These are phyloP conservation scores for Myxozyma kluyveri DNA, from an alignment of 805 yeast species.

Conservation along the genomic window DNA sequence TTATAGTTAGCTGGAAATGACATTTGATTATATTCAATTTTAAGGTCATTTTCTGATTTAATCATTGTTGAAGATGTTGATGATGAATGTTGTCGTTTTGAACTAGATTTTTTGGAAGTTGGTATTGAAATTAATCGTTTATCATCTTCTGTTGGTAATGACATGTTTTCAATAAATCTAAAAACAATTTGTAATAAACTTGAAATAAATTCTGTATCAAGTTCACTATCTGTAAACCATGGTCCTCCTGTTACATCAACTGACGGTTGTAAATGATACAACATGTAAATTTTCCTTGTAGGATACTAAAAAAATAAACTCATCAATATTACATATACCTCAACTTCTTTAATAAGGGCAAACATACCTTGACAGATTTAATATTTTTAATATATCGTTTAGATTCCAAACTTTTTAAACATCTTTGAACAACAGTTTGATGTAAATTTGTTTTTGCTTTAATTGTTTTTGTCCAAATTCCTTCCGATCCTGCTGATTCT, in stretches of 20 bases:
- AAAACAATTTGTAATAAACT: slow-evolving; percentile 79
- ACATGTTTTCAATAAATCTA: slow-evolving; percentile 73
- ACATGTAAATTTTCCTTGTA: slow-evolving; percentile 93
- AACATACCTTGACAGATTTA: slow-evolving; percentile 68
- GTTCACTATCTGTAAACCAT: slow-evolving; percentile 95
- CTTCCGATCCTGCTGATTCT: slow-evolving; percentile 90
- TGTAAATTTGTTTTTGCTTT: slow-evolving; percentile 82
- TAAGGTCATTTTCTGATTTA: slow-evolving; percentile 32
- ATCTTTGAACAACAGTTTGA: slow-evolving; percentile 76
- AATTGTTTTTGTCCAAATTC: slow-evolving; percentile 88
- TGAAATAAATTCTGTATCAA: slow-evolving; percentile 90
- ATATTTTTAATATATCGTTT: slow-evolving; percentile 83
- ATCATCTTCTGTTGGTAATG: slow-evolving; percentile 54
- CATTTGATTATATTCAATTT: slow-evolving; percentile 42
- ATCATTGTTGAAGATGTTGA: background rate
- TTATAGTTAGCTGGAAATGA: slow-evolving; percentile 58
- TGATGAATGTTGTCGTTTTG: background rate
- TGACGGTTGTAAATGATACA: slow-evolving; percentile 88
- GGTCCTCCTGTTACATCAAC: slow-evolving; percentile 98
- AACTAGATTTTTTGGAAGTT: background rate
- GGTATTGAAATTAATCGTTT: background rate
- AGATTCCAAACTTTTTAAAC: slow-evolving; percentile 69
- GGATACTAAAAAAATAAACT: slow-evolving; percentile 50
- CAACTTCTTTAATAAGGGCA: slow-evolving; percentile 1
- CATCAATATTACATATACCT: background rate